Percentiles rank a stretch among this genome's conserved stretches.
Evolutionary conservation across 2,329 filamentous ascomycete species (phyloP).

Genomic region (Paraphoma chrysanthemicola): DNA sequence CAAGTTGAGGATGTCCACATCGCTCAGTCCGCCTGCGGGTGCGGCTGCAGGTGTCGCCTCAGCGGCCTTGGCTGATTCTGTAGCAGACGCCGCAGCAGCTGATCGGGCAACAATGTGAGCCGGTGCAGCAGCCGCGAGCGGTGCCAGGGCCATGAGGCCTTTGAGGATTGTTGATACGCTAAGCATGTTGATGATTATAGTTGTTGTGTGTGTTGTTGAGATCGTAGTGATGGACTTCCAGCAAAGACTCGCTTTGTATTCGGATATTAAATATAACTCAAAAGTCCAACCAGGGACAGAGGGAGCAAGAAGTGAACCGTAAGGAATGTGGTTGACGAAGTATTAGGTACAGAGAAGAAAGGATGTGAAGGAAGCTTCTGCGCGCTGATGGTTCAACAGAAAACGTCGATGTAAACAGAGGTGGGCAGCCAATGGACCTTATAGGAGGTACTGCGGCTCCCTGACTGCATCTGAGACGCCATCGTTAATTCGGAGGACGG

Average conservation of each 20-base stretch:
- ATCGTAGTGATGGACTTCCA: conserved; percentile 37
- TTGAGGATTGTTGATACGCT: conserved; percentile 45
- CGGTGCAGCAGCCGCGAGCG: conserved; percentile 41
- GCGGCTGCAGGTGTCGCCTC: conserved; percentile 13
- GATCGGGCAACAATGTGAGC: conserved; percentile 34
- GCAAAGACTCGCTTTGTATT: conserved; percentile 49
- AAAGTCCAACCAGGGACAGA: conserved; percentile 51
- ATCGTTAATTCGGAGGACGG: conserved; percentile 47
- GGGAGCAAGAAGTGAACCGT: conserved; percentile 39
- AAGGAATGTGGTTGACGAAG: conserved; percentile 41
- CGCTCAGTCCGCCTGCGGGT: conserved; percentile 48
- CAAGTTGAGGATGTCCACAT: conserved; percentile 63
- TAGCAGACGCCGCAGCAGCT: conserved; percentile 15
- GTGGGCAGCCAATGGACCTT: conserved; percentile 48
- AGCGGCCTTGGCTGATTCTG: conserved; percentile 19
- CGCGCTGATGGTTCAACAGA: conserved; percentile 45
- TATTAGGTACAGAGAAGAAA: conserved; percentile 46
- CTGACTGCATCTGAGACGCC: conserved; percentile 45
- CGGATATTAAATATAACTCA: conserved; percentile 44
- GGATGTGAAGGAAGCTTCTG: conserved; percentile 32
- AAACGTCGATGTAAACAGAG: conserved; percentile 45
- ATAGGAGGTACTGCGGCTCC: conserved; percentile 42
- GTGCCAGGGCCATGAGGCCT: conserved; percentile 44
- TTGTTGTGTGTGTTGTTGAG: conserved; percentile 31
- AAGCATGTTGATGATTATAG: conserved; percentile 46